These are phyloP conservation scores for Neofusicoccum umdonicola DNA, from an alignment of 2,329 filamentous ascomycete genomes.

Conservation along the genomic window DNA sequence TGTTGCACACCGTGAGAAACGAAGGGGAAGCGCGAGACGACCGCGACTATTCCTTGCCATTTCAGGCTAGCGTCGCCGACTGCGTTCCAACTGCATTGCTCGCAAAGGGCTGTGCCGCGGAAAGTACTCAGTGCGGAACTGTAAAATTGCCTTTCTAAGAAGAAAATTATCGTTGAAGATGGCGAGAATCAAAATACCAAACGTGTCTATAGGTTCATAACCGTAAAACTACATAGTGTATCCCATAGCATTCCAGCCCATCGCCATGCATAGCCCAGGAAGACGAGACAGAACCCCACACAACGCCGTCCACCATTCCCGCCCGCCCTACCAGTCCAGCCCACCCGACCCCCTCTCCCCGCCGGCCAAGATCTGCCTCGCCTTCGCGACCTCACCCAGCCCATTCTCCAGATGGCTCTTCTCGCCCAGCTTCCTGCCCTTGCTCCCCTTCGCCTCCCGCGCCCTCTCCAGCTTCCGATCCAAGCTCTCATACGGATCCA, in stretches of 20 bases:
- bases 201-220: no score
- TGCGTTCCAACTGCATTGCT: neutral
- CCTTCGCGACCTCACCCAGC: conserved; percentile 44
- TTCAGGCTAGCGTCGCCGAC: neutral
- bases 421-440: conserved; percentile 38
- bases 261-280: neutral
- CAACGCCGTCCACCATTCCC: neutral
- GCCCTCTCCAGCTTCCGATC: conserved; percentile 54
- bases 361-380: conserved; percentile 45
- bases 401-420: conserved; percentile 45
- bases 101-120: neutral
- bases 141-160: no score
- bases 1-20: neutral
- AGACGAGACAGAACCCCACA: no score
- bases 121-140: no score
- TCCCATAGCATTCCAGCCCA: neutral
- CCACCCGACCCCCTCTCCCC: conserved; percentile 44
- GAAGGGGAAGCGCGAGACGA: neutral
- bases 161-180: no score
- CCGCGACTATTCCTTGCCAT: neutral
- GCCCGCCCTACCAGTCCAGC: conserved; percentile 43
- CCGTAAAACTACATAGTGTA: neutral
- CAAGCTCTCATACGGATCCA: conserved; percentile 54
- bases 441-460: conserved; percentile 51
- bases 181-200: no score